phyloP scores from a whole-genome alignment of 371 early-diverging fungal genomes.

The Zopfochytrium polystomum region DNA sequence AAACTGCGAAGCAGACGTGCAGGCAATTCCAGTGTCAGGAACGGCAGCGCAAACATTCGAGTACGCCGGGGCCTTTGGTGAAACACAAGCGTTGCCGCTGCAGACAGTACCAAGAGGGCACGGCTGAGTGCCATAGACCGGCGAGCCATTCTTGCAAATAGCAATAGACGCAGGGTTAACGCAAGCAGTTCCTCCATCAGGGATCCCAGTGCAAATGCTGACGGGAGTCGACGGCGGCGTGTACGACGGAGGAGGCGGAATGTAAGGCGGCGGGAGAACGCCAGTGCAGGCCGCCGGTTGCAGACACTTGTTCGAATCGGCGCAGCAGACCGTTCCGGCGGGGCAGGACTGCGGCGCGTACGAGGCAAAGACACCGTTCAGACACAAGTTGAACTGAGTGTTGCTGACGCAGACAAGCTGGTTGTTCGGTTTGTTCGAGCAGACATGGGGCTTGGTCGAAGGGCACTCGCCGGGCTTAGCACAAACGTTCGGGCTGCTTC shows the following conservation, averaged over 20 bases:
- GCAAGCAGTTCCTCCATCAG: constrained; percentile 20
- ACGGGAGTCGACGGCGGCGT: not conserved
- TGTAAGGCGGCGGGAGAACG: constrained; percentile 3
- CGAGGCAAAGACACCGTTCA: not conserved
- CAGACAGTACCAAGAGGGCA: constrained; percentile 11
- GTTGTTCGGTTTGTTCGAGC: not conserved
- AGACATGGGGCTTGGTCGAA: not conserved
- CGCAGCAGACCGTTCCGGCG: constrained; percentile 20
- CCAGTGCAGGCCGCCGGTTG: constrained; percentile 3
- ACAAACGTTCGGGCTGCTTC: not conserved
- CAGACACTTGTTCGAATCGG: constrained; percentile 7
- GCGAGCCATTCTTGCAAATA: constrained; percentile 10
- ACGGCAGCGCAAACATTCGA: constrained; percentile 7
- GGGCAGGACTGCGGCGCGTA: constrained; percentile 9
- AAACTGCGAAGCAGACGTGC: constrained; percentile 4
- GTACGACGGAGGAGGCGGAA: not conserved
- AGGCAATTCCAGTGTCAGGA: constrained; percentile 6
- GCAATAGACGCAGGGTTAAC: constrained; percentile 20
- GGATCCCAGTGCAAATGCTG: constrained; percentile 16
- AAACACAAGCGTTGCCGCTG: constrained; percentile 1
- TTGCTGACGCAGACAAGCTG: not conserved
- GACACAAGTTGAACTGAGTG: not conserved
- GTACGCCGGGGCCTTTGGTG: not conserved
- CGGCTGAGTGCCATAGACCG: not conserved
- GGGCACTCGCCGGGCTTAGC: not conserved